phyloP scores from a whole-genome alignment of 371 early-diverging fungal genomes.

The Mortierella sp. region DNA sequence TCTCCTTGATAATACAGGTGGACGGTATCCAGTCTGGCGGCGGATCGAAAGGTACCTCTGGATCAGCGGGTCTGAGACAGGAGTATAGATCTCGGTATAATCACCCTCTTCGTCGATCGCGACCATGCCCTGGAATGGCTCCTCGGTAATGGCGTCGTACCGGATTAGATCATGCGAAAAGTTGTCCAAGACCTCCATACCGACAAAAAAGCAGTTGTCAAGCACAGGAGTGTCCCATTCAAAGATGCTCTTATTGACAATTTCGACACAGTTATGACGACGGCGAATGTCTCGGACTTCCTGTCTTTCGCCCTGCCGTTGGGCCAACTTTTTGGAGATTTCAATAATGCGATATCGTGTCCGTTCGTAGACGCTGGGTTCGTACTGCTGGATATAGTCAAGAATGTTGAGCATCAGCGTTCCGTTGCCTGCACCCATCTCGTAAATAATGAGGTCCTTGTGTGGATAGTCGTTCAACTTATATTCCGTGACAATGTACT shows the following conservation, averaged over 20 bases:
- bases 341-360: slow-evolving; percentile 93
- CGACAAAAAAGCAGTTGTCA: slow-evolving; percentile 89
- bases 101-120: slow-evolving; percentile 84
- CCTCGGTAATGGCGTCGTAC: slow-evolving; percentile 76
- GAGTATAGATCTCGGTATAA: slow-evolving; percentile 87
- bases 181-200: slow-evolving; percentile 96
- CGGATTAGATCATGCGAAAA: slow-evolving; percentile 95
- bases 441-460: slow-evolving; percentile 87
- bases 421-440: slow-evolving; percentile 98
- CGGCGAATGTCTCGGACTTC: slow-evolving; percentile 56
- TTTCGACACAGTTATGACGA: slow-evolving; percentile 69
- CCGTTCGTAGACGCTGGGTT: slow-evolving; percentile 82
- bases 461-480: slow-evolving; percentile 67
- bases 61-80: slow-evolving; percentile 81
- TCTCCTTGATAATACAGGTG: slow-evolving; percentile 68
- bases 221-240: slow-evolving; percentile 85
- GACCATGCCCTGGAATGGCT: slow-evolving; percentile 86
- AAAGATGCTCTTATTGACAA: slow-evolving; percentile 92
- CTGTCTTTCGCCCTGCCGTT: slow-evolving; percentile 72
- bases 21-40: slow-evolving; percentile 62
- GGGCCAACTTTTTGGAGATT: slow-evolving; percentile 85
- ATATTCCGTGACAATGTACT: slow-evolving; percentile 86
- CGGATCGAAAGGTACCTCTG: slow-evolving; percentile 74
- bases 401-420: slow-evolving; percentile 94
- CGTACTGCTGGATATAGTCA: slow-evolving; percentile 81